Evolutionary conservation across 2,329 filamentous ascomycete genomes (phyloP).

Genomic region (Colletotrichum salicis): DNA sequence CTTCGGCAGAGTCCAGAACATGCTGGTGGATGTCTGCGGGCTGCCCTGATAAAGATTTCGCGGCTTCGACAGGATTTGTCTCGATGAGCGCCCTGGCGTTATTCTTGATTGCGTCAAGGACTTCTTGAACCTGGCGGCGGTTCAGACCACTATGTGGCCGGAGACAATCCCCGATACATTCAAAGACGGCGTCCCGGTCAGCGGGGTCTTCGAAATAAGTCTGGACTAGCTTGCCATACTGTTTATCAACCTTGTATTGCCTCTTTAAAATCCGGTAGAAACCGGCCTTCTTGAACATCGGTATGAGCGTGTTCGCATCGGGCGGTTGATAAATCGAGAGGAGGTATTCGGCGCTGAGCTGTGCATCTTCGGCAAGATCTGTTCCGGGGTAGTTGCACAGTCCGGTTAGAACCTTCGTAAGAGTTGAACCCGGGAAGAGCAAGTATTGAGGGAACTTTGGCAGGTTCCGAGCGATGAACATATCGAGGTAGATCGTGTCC

Average conservation of each 20-base stretch:
- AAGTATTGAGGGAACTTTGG: conserved; percentile 98
- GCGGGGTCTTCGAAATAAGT: conserved; percentile 88
- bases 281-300: conserved; percentile 79
- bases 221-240: conserved; percentile 81
- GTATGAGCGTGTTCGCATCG: conserved; percentile 79
- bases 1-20: conserved; percentile 70
- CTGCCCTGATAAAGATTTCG: conserved; percentile 70
- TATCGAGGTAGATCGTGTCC: conserved; percentile 94
- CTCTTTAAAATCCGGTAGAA: conserved; percentile 95
- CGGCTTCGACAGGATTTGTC: conserved; percentile 73
- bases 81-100: conserved; percentile 74
- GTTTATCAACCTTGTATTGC: conserved; percentile 81
- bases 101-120: conserved; percentile 73
- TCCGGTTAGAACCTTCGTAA: conserved; percentile 82
- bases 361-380: conserved; percentile 89
- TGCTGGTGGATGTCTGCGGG: conserved; percentile 73
- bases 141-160: conserved; percentile 70
- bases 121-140: conserved; percentile 77
- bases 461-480: conserved; percentile 96
- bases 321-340: conserved; percentile 93
- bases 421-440: conserved; percentile 84
- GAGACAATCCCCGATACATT: conserved; percentile 80
- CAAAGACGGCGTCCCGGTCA: conserved; percentile 80
- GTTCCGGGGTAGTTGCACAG: conserved; percentile 85
- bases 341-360: conserved; percentile 96